phyloP scores from a whole-genome alignment of 1,284 basidiomycete species.

The Gomphus bonarii region DNA sequence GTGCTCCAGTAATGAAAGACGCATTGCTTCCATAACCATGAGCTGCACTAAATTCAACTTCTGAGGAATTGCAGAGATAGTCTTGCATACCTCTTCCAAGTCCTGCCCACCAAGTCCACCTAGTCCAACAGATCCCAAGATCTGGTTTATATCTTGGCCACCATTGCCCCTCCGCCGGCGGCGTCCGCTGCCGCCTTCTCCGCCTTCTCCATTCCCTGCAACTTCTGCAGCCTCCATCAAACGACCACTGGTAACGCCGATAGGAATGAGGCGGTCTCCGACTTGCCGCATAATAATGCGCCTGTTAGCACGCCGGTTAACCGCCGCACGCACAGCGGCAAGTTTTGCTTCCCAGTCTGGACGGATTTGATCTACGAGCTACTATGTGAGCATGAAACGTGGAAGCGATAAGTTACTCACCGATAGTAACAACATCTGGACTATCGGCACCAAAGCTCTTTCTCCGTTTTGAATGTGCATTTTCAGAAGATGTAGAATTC shows the following conservation, averaged over 20 bases:
- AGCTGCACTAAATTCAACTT: constrained; percentile 37
- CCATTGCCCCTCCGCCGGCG: constrained; percentile 4
- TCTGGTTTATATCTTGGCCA: constrained; percentile 35
- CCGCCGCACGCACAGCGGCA: constrained; percentile 80
- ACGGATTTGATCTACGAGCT: constrained; percentile 72
- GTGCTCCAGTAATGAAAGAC: constrained; percentile 87
- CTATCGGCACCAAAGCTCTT: constrained; percentile 70
- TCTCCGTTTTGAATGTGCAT: constrained; percentile 40
- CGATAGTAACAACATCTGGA: constrained; percentile 85
- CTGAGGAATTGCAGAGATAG: constrained; percentile 5
- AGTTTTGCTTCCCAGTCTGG: constrained; percentile 94
- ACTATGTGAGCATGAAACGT: not conserved
- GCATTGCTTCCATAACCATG: constrained; percentile 99
- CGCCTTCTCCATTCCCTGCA: constrained; percentile 35
- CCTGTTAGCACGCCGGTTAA: constrained; percentile 83
- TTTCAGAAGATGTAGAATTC: constrained; percentile 25
- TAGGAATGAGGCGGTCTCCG: constrained; percentile 91
- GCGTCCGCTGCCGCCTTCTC: constrained; percentile 40
- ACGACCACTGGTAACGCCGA: constrained; percentile 83
- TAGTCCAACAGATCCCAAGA: constrained; percentile 57
- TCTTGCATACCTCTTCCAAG: constrained; percentile 70
- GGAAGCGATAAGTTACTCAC: constrained; percentile 27
- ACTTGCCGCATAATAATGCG: constrained; percentile 98
- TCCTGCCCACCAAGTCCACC: constrained; percentile 69
- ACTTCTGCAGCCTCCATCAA: constrained; percentile 43